Base-by-base conservation (phyloP, 768 basidiomycete genomes). In the Termitomyces sp. region DNA sequence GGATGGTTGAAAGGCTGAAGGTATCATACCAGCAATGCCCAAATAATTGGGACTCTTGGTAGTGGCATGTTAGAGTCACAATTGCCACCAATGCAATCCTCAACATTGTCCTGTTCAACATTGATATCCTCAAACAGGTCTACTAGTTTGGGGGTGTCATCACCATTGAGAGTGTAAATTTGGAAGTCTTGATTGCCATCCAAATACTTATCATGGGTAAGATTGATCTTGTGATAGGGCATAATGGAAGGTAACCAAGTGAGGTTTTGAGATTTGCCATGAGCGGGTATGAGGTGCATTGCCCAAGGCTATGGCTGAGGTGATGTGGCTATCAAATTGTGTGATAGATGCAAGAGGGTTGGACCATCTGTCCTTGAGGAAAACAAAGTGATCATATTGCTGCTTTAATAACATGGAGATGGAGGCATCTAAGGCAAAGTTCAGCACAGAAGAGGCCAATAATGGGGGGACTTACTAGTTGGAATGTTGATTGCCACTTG, bases 401-500 rank as follows among this genome's bases (percentile, higher is more conserved):
- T 68, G 57, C 20, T 63, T 42, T 15, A 66, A 36, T 2, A 61
- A 55, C 16, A 28, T 66, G 24, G 35, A 7, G 9, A 62, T 49
- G 2, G 36, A 35, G 64, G 59, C n/a, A 49, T 61, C 32, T 55
- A 22, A 12, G 24, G 28, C 32, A 64, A 65, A 15, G 38, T 35
- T 20, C 16, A n/a, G 36, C 22, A 58, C 16, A 32, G 6, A 32
- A 28, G 9, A 38, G 1, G 1, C 15, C 24, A 24, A 22, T 35
- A 18, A 7, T 5, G 20, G 4, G 28, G n/a, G 13, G 6, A 51
- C 40, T 42, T 46, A 74, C 74, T 65, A 3, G 36, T 13, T 28
- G 68, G 66, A 7, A 56, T 35, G 12, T 48, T 35, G 1, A 74
- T 38, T 1, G 70, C 69, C 13, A 68, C 28, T 42, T 69, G 71